These are phyloP conservation scores for Suhomyces anneliseae DNA, from an alignment of 1,139 yeast species.

Conservation along the genomic window DNA sequence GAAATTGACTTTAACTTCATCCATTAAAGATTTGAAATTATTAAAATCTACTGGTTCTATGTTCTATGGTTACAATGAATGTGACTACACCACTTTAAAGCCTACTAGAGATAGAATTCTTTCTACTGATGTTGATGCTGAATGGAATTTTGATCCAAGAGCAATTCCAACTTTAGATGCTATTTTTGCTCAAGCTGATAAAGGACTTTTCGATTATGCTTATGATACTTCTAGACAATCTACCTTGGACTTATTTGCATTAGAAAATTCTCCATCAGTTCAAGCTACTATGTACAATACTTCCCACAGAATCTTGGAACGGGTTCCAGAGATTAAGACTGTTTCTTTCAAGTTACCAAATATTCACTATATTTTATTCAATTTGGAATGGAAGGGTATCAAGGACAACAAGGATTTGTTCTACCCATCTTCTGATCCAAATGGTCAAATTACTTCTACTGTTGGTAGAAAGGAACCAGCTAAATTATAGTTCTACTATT, in stretches of 20 bases:
- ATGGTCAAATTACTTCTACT: slow-evolving; percentile 83
- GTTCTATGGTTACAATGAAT: slow-evolving; percentile 82
- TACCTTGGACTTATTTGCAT: slow-evolving; percentile 77
- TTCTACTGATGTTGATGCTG: slow-evolving; percentile 81
- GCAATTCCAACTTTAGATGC: slow-evolving; percentile 49
- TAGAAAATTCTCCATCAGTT: slow-evolving; percentile 85
- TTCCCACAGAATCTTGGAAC: slow-evolving; percentile 67
- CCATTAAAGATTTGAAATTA: slow-evolving; percentile 80
- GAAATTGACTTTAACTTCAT: slow-evolving; percentile 59
- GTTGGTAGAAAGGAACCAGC: slow-evolving; percentile 60
- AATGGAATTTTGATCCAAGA: slow-evolving; percentile 65
- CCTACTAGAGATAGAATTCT: slow-evolving; percentile 83
- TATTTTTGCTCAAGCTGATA: slow-evolving; percentile 52
- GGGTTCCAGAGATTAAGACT: slow-evolving; percentile 54
- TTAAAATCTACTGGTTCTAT: slow-evolving; percentile 92
- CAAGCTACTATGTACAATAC: slow-evolving; percentile 96
- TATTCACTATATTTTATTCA: slow-evolving; percentile 82
- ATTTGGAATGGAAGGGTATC: slow-evolving; percentile 82
- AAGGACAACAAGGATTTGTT: slow-evolving; percentile 77
- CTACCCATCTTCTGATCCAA: slow-evolving; percentile 91
- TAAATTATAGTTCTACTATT: slow-evolving; percentile 36
- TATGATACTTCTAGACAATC: slow-evolving; percentile 61
- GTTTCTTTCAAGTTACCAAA: slow-evolving; percentile 82
- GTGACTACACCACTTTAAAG: slow-evolving; percentile 84
- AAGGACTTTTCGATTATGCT: slow-evolving; percentile 65